phyloP scores from a whole-genome alignment of 2,329 filamentous ascomycete genomes.

The Beauveria varroae region DNA sequence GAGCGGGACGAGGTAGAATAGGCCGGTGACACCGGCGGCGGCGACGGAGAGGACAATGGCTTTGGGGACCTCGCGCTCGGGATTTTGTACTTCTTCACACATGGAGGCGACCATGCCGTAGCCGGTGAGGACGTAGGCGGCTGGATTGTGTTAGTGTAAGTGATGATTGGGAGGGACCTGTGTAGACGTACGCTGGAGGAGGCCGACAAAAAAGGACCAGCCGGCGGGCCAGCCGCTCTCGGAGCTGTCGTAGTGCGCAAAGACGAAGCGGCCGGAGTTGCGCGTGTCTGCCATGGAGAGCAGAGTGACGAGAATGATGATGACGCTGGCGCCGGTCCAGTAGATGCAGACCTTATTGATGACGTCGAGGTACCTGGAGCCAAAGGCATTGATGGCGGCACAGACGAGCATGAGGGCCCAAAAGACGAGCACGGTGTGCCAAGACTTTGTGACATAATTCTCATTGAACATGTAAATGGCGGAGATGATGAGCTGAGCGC shows the following conservation, averaged over 20 bases:
- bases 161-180: background rate
- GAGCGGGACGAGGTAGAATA: slow-evolving; percentile 60
- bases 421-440: slow-evolving; percentile 72
- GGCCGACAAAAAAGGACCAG: slow-evolving; percentile 49
- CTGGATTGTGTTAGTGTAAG: slow-evolving; percentile 17
- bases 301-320: slow-evolving; percentile 62
- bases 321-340: slow-evolving; percentile 64
- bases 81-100: slow-evolving; percentile 55
- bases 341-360: slow-evolving; percentile 66
- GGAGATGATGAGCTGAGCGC: slow-evolving; percentile 60
- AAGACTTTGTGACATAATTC: slow-evolving; percentile 49
- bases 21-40: slow-evolving; percentile 58
- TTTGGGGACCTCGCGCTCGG: slow-evolving; percentile 53
- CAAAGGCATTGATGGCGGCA: slow-evolving; percentile 61
- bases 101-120: slow-evolving; percentile 48
- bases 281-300: slow-evolving; percentile 58
- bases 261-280: slow-evolving; percentile 59
- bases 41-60: slow-evolving; percentile 61
- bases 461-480: slow-evolving; percentile 60
- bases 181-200: slow-evolving; percentile 37
- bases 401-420: slow-evolving; percentile 57
- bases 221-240: slow-evolving; percentile 62
- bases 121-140: slow-evolving; percentile 34
- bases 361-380: slow-evolving; percentile 49
- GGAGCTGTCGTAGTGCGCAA: slow-evolving; percentile 59